Percentiles rank a stretch among this genome's conserved stretches.
Evolutionary conservation across 2,329 filamentous ascomycete species (phyloP).

Genomic region (Xylaria sp.): DNA sequence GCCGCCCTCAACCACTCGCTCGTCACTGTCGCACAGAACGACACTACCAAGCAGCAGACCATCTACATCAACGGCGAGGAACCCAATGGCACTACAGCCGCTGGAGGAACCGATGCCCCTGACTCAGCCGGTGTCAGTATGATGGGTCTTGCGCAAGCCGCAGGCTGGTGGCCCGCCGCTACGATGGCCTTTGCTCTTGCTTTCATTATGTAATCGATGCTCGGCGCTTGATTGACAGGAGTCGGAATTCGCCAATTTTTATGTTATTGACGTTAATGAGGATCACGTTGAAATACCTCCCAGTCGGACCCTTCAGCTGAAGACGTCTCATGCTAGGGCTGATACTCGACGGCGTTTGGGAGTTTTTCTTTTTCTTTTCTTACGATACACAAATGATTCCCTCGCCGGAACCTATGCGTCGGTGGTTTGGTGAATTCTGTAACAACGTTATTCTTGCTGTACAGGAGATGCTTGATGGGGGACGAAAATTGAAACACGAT

Average conservation of each 20-base stretch:
- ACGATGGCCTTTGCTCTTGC: conserved; percentile 58
- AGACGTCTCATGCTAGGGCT: conserved; percentile 4
- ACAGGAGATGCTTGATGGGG: not conserved
- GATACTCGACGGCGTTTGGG: conserved; percentile 29
- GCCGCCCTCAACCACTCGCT: conserved; percentile 67
- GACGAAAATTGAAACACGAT: not conserved
- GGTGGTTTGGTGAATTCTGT: not conserved
- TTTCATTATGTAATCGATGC: conserved; percentile 51
- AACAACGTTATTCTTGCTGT: not conserved
- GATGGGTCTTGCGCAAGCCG: conserved; percentile 50
- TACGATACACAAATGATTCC: conserved; percentile 11
- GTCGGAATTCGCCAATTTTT: not conserved
- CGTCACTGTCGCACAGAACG: conserved; percentile 69
- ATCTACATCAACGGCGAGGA: conserved; percentile 82
- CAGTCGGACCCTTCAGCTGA: not conserved
- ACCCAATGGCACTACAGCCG: conserved; percentile 70
- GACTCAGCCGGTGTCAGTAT: conserved; percentile 48
- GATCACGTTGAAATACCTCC: not conserved
- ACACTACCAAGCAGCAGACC: conserved; percentile 66
- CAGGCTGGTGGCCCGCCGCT: conserved; percentile 63
- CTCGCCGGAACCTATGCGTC: not conserved
- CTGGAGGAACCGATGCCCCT: conserved; percentile 56
- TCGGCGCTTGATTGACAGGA: not conserved
- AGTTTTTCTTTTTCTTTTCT: not conserved
- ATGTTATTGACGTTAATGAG: not conserved